A percentile compares a stretch with the other conserved stretches of the same genome.
phyloP scores from a whole-genome alignment of 1,284 basidiomycete genomes.

The Chalciporus sp. region DNA sequence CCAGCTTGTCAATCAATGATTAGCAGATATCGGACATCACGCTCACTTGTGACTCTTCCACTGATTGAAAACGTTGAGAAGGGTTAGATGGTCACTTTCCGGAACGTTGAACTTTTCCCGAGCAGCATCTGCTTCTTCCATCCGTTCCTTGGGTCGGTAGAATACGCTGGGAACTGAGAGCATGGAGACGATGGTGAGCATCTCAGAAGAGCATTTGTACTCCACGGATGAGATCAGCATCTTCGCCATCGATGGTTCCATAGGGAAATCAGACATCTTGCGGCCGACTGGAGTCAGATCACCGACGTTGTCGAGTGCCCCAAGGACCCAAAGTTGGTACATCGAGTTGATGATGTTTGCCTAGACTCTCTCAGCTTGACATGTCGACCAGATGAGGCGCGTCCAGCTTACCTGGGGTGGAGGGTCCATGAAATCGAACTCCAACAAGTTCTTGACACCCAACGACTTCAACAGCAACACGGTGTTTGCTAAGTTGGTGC shows the following conservation, averaged over 20 bases:
- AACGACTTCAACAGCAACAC: conserved; percentile 93
- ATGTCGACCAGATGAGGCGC: conserved; percentile 51
- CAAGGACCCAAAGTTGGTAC: conserved; percentile 99
- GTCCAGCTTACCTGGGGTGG: conserved; percentile 72
- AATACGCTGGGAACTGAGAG: conserved; percentile 96
- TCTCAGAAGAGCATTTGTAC: conserved; percentile 91
- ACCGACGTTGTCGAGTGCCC: conserved; percentile 96
- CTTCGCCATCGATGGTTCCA: conserved; percentile 98
- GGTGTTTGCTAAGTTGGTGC: conserved; percentile 97
- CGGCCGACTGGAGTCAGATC: conserved; percentile 90
- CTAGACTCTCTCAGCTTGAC: conserved; percentile 37
- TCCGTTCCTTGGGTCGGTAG: conserved; percentile 92
- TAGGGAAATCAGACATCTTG: conserved; percentile 98
- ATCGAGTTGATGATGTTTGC: conserved; percentile 96
- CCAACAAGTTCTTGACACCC: conserved; percentile 95
- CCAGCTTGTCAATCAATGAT: conserved; percentile 3
- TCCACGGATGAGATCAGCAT: conserved; percentile 97
- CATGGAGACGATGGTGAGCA: conserved; percentile 99
- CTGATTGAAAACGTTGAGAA: conserved; percentile 96
- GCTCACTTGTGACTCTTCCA: conserved; percentile 93
- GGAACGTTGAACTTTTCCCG: conserved; percentile 98
- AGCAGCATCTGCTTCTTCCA: conserved; percentile 96
- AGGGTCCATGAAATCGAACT: conserved; percentile 99
- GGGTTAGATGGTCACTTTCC: conserved; percentile 95
- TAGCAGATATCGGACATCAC: not conserved